Conservation (phyloP, 768 basidiomycete genomes). For the Trametes cinnabarina region DNA sequence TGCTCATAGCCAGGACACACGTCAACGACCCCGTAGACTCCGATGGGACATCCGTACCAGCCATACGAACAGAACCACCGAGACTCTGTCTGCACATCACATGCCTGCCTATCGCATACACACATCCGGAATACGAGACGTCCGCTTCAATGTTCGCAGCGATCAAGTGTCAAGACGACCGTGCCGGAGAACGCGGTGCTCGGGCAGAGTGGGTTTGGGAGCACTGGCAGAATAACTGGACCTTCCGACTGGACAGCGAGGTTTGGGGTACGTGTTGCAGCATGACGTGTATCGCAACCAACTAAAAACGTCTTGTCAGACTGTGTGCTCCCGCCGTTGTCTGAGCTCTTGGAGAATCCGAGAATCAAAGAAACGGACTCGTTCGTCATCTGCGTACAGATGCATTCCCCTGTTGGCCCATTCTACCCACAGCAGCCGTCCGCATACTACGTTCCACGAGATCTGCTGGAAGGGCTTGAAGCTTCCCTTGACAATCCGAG, state of each 20-base stretch:
- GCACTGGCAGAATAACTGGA: slow-evolving; percentile 66
- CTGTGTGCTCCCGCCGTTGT: slow-evolving; percentile 61
- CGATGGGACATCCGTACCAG: slow-evolving; percentile 11
- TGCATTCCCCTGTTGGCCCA: slow-evolving; percentile 55
- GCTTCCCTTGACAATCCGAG: slow-evolving; percentile 71
- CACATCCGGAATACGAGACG: slow-evolving; percentile 57
- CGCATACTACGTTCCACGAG: slow-evolving; percentile 60
- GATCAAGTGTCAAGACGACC: slow-evolving; percentile 63
- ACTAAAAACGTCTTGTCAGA: slow-evolving; percentile 36
- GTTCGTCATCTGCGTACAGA: slow-evolving; percentile 71
- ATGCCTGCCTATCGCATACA: slow-evolving; percentile 59
- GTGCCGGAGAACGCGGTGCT: slow-evolving; percentile 58
- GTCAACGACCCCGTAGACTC: not conserved
- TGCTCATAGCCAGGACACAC: slow-evolving; percentile 13
- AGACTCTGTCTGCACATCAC: slow-evolving; percentile 66
- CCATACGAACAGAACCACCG: slow-evolving; percentile 30
- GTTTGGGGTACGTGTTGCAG: slow-evolving; percentile 57
- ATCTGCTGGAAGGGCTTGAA: slow-evolving; percentile 67
- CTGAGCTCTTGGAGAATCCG: slow-evolving; percentile 55
- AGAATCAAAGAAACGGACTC: slow-evolving; percentile 62
- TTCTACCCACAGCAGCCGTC: slow-evolving; percentile 67
- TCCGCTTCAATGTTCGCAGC: slow-evolving; percentile 69
- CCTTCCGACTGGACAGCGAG: slow-evolving; percentile 67
- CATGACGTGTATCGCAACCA: not conserved
- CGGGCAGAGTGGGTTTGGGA: slow-evolving; percentile 77